Evolutionary conservation across 2,329 filamentous ascomycete species (phyloP), one percentile per base, ranked within the genome.

Genomic region (Penicillium thymicola): DNA sequence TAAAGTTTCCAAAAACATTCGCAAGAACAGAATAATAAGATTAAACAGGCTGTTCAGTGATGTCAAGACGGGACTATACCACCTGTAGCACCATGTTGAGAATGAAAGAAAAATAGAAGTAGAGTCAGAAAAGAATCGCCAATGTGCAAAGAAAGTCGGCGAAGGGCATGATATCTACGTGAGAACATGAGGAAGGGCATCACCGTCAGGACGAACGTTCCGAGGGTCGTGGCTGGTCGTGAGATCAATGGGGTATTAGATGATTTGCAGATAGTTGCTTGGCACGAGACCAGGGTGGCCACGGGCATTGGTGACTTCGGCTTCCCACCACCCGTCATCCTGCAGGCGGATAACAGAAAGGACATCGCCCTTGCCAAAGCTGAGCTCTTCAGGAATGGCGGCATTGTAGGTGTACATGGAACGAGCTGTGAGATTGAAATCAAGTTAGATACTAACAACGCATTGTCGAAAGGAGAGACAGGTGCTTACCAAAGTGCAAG

Each of bases 271-370:
- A 67, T 88, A 88, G 71, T 88, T 88, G 63, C 83, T 86, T 3
- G 85, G 85, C 50, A 88, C 85, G 64, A 88, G 75, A 25, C 85
- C 85, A 16, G 81, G 73, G 54, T 67, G 71, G 38, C 68, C 63
- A n/a, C 70, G 72, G 40, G 76, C 72, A 9, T 79, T 79, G 44
- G 92, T 89, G 40, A 97, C 85, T 74, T 97, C 93, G 13, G 95
- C 95, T 78, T 99, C 94, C 94, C 95, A 99, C 94, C 94, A 99
- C 21, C 94, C 94, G 70, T 99, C 94, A 72, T 99, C 94, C 76
- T 99, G 94, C 68, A 96, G 85, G 58, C 92, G 84, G 45, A 97
- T 79, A 14, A 99, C 87, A 2, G 93, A 91, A 14, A 99, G 81
- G 57, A 93, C 86, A 70, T 99, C 95, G 46, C 92, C 92, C 78